Conservation (phyloP, 768 basidiomycete genomes). For the Serendipita vermifera region DNA sequence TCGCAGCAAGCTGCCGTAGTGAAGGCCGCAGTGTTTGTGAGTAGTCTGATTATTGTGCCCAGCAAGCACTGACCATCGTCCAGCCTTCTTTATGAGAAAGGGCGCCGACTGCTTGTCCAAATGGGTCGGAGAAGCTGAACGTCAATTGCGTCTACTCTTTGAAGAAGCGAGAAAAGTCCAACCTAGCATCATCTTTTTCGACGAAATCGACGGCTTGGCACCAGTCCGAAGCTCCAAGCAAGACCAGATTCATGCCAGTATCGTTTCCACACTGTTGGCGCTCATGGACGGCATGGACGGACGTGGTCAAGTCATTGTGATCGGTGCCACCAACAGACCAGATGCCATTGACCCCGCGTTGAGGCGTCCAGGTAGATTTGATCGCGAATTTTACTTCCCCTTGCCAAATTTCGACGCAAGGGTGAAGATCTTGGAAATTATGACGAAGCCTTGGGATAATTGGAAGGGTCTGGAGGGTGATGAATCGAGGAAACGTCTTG, state of each 20-base stretch:
- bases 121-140: constrained; percentile 98
- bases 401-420: constrained; percentile 73
- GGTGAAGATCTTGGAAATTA: constrained; percentile 78
- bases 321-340: constrained; percentile 94
- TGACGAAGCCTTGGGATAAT: constrained; percentile 82
- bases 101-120: constrained; percentile 96
- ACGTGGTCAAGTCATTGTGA: constrained; percentile 88
- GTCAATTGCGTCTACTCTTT: constrained; percentile 86
- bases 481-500: constrained; percentile 49
- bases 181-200: constrained; percentile 97
- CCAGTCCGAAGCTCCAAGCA: constrained; percentile 98
- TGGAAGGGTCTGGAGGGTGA: constrained; percentile 47
- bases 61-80: not conserved
- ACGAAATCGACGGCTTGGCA: constrained; percentile 97
- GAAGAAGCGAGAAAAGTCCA: constrained; percentile 89
- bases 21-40: constrained; percentile 78
- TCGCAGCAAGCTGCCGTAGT: constrained; percentile 83
- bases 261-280: constrained; percentile 89
- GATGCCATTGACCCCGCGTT: constrained; percentile 97
- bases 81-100: constrained; percentile 99
- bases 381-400: constrained; percentile 96
- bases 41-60: constrained; percentile 19
- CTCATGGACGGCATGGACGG: constrained; percentile 99
- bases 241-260: constrained; percentile 96
- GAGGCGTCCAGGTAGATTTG: constrained; percentile 86